Percentiles rank a stretch among this genome's conserved stretches.
Evolutionary conservation across 768 basidiomycete species (phyloP).

Genomic region (Astraeus odoratus): DNA sequence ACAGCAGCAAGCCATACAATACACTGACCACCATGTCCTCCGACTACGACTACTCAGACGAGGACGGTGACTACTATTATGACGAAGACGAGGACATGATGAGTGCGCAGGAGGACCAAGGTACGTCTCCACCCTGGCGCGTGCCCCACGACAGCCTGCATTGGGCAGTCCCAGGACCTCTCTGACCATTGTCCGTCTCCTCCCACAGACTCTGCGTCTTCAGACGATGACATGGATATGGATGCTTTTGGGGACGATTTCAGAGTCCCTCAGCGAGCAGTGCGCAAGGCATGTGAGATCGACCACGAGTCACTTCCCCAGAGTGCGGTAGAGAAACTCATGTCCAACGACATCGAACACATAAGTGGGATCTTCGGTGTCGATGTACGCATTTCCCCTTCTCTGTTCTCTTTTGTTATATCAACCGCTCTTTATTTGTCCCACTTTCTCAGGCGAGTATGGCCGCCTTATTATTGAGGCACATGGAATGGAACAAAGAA

Average conservation of each 20-base stretch:
- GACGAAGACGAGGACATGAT: conserved; percentile 67
- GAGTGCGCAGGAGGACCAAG: conserved; percentile 52
- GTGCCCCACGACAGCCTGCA: no score
- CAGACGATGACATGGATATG: conserved; percentile 64
- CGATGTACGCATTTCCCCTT: conserved; percentile 54
- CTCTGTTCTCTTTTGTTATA: not conserved
- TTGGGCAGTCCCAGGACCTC: not conserved
- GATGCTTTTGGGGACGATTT: conserved; percentile 61
- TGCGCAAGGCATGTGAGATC: conserved; percentile 74
- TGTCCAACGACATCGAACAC: conserved; percentile 76
- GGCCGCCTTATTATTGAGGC: conserved; percentile 73
- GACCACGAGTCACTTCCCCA: conserved; percentile 75
- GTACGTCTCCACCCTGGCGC: conserved; percentile 12
- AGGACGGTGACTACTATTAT: conserved; percentile 58
- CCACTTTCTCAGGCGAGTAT: conserved; percentile 44
- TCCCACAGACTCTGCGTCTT: conserved; percentile 32
- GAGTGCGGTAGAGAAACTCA: conserved; percentile 66
- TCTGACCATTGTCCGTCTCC: conserved; percentile 20
- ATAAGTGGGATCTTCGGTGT: conserved; percentile 84
- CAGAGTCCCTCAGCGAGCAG: conserved; percentile 46
- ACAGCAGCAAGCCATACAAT: conserved; percentile 6
- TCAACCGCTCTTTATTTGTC: not conserved
- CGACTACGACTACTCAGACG: conserved; percentile 67
- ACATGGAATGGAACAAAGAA: conserved; percentile 94
- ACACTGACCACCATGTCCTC: conserved; percentile 40